Conservation (phyloP, 2,329 filamentous ascomycete genomes). For the Diaporthe sp. region DNA sequence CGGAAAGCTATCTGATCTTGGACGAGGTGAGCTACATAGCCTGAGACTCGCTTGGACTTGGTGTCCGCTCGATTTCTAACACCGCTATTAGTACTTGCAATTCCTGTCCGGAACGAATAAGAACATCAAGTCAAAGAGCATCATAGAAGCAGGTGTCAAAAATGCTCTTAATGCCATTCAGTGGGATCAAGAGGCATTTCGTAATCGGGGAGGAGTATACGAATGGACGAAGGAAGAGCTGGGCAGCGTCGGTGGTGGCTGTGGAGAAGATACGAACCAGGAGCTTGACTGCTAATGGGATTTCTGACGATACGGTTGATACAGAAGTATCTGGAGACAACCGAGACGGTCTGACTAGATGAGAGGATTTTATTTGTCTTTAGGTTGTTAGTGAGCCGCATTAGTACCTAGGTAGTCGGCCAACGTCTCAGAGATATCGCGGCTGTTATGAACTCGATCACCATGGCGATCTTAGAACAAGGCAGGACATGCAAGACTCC, state of each 20-base stretch:
- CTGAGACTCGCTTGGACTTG: not conserved
- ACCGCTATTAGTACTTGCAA: not conserved
- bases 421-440: too few relatives aligned
- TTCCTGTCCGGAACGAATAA: conserved; percentile 14
- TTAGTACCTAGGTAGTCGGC: too few relatives aligned
- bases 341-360: too few relatives aligned
- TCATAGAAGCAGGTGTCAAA: conserved; percentile 5
- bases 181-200: conserved; percentile 25
- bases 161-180: conserved; percentile 44
- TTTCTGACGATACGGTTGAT: not conserved
- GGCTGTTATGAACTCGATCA: too few relatives aligned
- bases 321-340: too few relatives aligned
- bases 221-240: conserved; percentile 18
- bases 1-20: conserved; percentile 62
- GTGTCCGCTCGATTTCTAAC: too few relatives aligned
- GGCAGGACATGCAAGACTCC: not conserved
- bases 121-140: conserved; percentile 14
- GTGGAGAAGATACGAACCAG: not conserved
- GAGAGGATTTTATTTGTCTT: too few relatives aligned
- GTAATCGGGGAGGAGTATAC: conserved; percentile 23
- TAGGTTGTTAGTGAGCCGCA: not conserved
- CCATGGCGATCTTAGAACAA: not conserved
- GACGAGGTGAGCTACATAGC: conserved; percentile 53
- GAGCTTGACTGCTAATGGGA: conserved; percentile 9
- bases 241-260: not conserved